Base-by-base conservation (phyloP, 2,329 filamentous ascomycete species). In the Fusarium subtropicale region DNA sequence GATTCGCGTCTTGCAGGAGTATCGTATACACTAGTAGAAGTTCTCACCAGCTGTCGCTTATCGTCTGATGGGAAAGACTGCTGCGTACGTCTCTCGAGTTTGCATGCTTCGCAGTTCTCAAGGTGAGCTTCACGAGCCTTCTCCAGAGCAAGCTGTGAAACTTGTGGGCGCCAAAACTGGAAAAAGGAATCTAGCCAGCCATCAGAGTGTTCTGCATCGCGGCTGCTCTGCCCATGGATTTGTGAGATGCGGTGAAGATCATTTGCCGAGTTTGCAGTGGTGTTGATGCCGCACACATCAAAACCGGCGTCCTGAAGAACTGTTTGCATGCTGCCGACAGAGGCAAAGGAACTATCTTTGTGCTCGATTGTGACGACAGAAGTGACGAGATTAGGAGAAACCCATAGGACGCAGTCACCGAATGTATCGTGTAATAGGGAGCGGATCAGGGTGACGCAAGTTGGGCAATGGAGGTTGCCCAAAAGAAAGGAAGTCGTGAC, bases 381-480 rank as follows among this genome's bases (percentile, higher is more conserved):
- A 39, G 90, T 90, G 73, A 93, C 86, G 64, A 93, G 87, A 68
- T 91, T 92, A 63, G 90, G 87, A 66, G 89, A 90, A 31, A 92
- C 86, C 80, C 87, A 88, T 56, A 75, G 82, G 81, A 82, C 81
- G 74, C 76, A 86, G 80, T 74, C 78, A 55, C 71, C 75, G 70
- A 80, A 86, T 22, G 78, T 77, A 45, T 81, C 83, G 61, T 76
- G 82, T 61, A 93, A 80, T 62, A 86, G 83, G 56, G 85, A 81
- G 74, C 88, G 84, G 75, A 94, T 92, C 70, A 85, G 84, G 36
- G 87, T 85, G 51, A 92, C 88, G 77, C 91, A 94, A 64, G 90
- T 91, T 16, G 91, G 89, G 80, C 91, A 93, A 79, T 94, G 91
- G n/a, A 94, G 84, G 77, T 94, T 93, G 66, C 85, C 87, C 71